phyloP scores from a whole-genome alignment of 2,329 filamentous ascomycete genomes.

The Paecilomyces dactylethromorphus region DNA sequence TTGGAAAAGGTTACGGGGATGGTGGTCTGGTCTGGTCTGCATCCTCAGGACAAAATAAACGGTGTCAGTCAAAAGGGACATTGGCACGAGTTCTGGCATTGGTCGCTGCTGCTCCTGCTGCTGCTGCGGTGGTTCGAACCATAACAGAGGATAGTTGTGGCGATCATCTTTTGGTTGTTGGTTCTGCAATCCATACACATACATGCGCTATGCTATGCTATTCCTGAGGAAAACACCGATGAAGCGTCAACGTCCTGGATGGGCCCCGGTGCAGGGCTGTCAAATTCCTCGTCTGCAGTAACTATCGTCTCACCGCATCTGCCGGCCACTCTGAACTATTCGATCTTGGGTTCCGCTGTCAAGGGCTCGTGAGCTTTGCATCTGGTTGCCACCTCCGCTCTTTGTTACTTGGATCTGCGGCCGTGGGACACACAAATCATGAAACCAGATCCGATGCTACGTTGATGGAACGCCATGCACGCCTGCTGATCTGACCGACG shows the following conservation, averaged over 20 bases:
- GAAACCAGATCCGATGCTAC: conserved; percentile 11
- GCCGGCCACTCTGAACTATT: neutral
- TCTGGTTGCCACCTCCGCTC: neutral
- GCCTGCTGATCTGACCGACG: neutral
- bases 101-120: neutral
- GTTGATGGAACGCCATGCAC: neutral
- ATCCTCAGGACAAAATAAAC: neutral
- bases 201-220: neutral
- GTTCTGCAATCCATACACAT: neutral
- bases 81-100: neutral
- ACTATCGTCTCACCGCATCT: neutral
- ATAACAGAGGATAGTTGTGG: neutral
- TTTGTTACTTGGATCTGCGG: neutral
- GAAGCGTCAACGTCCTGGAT: neutral
- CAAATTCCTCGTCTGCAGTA: neutral
- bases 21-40: neutral
- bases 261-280: neutral
- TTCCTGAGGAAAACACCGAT: neutral
- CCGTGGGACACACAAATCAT: neutral
- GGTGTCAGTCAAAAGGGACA: neutral
- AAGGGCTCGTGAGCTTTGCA: neutral
- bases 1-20: neutral
- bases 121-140: neutral
- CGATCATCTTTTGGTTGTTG: neutral
- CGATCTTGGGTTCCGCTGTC: neutral